Conservation (phyloP, 169 alveolate genomes). For the Eimeria maxima region DNA sequence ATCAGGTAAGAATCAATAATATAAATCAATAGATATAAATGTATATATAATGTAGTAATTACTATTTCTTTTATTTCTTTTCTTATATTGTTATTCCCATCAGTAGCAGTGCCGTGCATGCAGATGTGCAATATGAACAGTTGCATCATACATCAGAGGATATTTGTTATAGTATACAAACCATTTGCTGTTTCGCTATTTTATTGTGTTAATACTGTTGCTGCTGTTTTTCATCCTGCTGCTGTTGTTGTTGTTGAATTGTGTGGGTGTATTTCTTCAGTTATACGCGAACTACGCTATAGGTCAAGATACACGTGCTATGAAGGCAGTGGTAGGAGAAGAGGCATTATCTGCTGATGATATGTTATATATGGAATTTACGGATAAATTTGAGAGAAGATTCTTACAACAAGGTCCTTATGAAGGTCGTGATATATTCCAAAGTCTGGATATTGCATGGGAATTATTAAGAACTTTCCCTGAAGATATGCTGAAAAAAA, state of each 20-base stretch:
- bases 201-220: no score
- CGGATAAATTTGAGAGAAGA: conserved; percentile 98
- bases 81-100: no score
- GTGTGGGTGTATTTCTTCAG: conserved; percentile 82
- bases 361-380: conserved; percentile 98
- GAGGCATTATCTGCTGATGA: conserved; percentile 99
- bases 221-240: background rate
- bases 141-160: no score
- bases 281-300: conserved; percentile 99
- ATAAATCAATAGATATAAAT: no score
- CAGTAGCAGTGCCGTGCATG: no score
- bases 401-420: conserved; percentile 98
- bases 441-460: conserved; percentile 99
- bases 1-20: conserved; percentile 90
- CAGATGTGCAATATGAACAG: no score
- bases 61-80: no score
- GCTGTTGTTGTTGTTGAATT: background rate
- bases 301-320: conserved; percentile 99
- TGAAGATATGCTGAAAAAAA: conserved; percentile 98
- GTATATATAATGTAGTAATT: no score
- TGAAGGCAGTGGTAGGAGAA: conserved; percentile 99
- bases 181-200: no score
- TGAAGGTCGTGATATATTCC: conserved; percentile 98
- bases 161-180: no score
- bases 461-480: conserved; percentile 99